A percentile compares a stretch with the other conserved stretches of the same genome.
Conservation (phyloP, 2,329 filamentous ascomycete species). For the Epichloe aotearoae region DNA sequence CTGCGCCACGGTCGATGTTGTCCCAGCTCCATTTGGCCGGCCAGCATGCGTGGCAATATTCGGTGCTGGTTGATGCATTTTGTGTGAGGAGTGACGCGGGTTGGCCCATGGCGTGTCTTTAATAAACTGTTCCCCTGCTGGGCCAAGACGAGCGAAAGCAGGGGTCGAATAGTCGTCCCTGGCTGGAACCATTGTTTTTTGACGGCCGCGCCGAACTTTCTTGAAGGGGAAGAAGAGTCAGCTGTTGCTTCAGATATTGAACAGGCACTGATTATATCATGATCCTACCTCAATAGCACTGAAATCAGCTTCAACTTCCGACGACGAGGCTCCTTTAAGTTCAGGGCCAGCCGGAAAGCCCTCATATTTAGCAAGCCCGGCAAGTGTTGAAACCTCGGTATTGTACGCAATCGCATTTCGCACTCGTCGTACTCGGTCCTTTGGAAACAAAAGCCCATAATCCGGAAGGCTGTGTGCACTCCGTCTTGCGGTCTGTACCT, state of each 20-base stretch:
- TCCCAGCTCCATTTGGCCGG: conserved; percentile 4
- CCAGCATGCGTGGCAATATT: conserved; percentile 7
- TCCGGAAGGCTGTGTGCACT: conserved; percentile 69
- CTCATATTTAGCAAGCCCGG: conserved; percentile 85
- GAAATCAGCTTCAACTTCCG: conserved; percentile 76
- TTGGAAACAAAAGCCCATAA: conserved; percentile 70
- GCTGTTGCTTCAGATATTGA: neutral
- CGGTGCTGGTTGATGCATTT: conserved; percentile 28
- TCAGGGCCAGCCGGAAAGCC: conserved; percentile 93
- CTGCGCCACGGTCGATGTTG: neutral
- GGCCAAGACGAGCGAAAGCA: conserved; percentile 38
- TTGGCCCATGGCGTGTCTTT: conserved; percentile 90
- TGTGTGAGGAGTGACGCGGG: conserved; percentile 64
- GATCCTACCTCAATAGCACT: conserved; percentile 65
- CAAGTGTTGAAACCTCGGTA: conserved; percentile 80
- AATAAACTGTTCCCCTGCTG: conserved; percentile 74
- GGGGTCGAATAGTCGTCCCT: conserved; percentile 37
- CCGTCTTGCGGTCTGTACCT: conserved; percentile 79
- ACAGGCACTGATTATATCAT: neutral
- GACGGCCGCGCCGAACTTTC: conserved; percentile 22
- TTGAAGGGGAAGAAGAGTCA: conserved; percentile 13
- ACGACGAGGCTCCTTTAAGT: conserved; percentile 56
- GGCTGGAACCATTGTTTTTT: conserved; percentile 26
- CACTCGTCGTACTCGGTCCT: conserved; percentile 63
- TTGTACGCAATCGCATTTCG: conserved; percentile 85